phyloP scores from a whole-genome alignment of 2,329 filamentous ascomycete species.

The Hypocreales sp. region DNA sequence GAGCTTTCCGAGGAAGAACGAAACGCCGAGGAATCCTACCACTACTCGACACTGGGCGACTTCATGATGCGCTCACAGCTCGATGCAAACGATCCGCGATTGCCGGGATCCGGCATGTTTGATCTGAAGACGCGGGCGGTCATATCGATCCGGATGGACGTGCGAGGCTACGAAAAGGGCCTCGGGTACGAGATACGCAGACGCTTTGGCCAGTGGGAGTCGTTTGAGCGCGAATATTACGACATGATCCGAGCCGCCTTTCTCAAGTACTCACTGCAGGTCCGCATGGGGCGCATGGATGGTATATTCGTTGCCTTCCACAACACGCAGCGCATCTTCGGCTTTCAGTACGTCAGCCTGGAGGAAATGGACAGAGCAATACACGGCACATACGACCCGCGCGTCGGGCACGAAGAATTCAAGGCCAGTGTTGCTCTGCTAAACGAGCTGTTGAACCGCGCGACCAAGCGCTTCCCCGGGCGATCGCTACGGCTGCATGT shows the following conservation, averaged over 20 bases:
- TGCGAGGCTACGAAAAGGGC: constrained; percentile 53
- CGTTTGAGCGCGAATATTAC: constrained; percentile 88
- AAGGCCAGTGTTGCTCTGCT: constrained; percentile 63
- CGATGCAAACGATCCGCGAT: constrained; percentile 70
- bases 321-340: constrained; percentile 89
- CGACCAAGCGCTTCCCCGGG: constrained; percentile 59
- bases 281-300: constrained; percentile 95
- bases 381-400: constrained; percentile 57
- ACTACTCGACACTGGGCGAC: constrained; percentile 75
- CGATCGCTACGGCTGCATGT: constrained; percentile 67
- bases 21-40: constrained; percentile 60
- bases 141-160: constrained; percentile 80
- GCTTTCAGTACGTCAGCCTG: constrained; percentile 86
- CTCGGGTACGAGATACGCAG: constrained; percentile 74
- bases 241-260: constrained; percentile 94
- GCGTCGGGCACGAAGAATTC: constrained; percentile 73
- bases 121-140: constrained; percentile 94
- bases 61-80: constrained; percentile 92
- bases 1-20: constrained; percentile 58
- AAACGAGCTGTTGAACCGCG: constrained; percentile 64
- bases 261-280: constrained; percentile 92
- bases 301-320: constrained; percentile 96
- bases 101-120: constrained; percentile 88
- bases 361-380: constrained; percentile 78
- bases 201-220: constrained; percentile 67